Base-by-base conservation (phyloP, 2,329 filamentous ascomycete species). In the Neonectria neomacrospora region DNA sequence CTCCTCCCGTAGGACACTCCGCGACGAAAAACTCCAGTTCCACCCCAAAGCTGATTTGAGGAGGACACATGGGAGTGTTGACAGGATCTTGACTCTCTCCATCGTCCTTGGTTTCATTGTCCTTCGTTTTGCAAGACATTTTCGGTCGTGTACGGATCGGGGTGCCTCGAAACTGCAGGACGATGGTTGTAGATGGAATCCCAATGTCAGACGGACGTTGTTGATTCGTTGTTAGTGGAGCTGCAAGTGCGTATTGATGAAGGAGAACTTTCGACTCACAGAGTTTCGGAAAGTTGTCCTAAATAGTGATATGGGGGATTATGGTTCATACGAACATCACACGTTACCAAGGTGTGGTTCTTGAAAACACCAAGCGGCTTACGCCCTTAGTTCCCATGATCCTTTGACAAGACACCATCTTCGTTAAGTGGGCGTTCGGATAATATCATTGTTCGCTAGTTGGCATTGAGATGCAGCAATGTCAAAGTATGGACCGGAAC, bases 11-110 rank as follows among this genome's bases (percentile, higher is more conserved):
- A 5, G 34, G 34, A 37, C 20, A 7, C 10, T 26, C 11, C 61
- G 53, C 66, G 55, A 62, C 51, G n/a, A 70, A 45, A 20, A 67
- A 73, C 39, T 67, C 71, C 20, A 68, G 28, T 55, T 69, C 69
- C 16, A 68, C 63, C 2, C 71, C 71, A 30, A 69, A 74, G 47
- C 67, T 67, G 10, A 67, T 41, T 10, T 61, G 62, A 10, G 64
- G 66, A 28, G 66, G 67, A 5, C 64, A 61, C 14, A 63, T 70
- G 28, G 64, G 52, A 5, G 5, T 16, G 14, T n/a, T 7, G 34
- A n/a, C 14, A 6, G 3, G 4, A 16, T 12, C 6, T n/a, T n/a
- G 5, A 7, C 34, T 37, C 34, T 37, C 16, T 37, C 34, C 34
- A 14, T 37, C 16, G 14, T 14, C 16, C 14, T 39, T 28, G 18